These are phyloP conservation scores for Chionographis japonica DNA, from an alignment of 106 monocot species.

Conservation along the genomic window DNA sequence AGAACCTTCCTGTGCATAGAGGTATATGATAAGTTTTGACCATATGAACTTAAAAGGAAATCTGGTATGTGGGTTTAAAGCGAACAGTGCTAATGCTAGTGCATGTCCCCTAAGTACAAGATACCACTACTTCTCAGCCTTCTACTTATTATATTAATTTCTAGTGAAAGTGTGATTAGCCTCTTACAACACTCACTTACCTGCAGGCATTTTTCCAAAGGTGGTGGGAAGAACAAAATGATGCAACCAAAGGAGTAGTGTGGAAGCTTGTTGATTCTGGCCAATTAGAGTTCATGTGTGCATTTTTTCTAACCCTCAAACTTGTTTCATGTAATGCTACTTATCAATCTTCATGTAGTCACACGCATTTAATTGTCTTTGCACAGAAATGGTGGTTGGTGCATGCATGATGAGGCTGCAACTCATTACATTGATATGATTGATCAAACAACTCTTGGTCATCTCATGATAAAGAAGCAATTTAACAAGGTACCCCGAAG, in stretches of 20 bases:
- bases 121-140: too few relatives aligned
- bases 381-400: slow-evolving; percentile 13
- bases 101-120: too few relatives aligned
- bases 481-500: slow-evolving; percentile 20
- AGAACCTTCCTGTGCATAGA: too few relatives aligned
- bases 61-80: too few relatives aligned
- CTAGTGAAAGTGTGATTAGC: too few relatives aligned
- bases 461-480: slow-evolving; percentile 22
- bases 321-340: too few relatives aligned
- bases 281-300: slow-evolving; percentile 38
- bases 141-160: too few relatives aligned
- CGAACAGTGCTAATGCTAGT: too few relatives aligned
- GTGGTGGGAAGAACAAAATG: slow-evolving; percentile 33
- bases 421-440: slow-evolving; percentile 35
- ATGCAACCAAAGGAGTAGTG: slow-evolving; percentile 8
- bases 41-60: too few relatives aligned
- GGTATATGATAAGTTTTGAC: too few relatives aligned
- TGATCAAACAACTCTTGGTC: slow-evolving; percentile 35
- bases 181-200: neutral
- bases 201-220: slow-evolving; percentile 36
- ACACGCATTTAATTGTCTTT: neutral
- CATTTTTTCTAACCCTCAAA: neutral
- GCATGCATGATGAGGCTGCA: slow-evolving; percentile 34
- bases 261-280: slow-evolving; percentile 24
- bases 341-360: neutral